Evolutionary conservation across 441 rosid species (phyloP).

Genomic region (Pelargonium fulgidum): DNA sequence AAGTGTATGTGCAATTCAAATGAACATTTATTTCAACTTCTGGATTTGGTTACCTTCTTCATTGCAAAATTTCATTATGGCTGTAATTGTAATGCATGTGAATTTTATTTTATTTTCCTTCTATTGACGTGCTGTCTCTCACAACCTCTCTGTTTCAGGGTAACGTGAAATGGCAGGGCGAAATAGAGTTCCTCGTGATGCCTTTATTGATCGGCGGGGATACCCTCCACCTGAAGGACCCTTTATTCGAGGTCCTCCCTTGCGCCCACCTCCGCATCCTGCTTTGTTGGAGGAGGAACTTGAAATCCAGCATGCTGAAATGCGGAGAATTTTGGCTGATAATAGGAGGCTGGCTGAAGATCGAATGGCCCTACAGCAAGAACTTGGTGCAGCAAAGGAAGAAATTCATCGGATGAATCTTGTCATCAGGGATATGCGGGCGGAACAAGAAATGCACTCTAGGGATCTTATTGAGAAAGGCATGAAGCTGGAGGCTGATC

Average conservation of each 20-base stretch:
- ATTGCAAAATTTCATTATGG: background rate
- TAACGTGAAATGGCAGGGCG: constrained; percentile 64
- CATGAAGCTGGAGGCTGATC: constrained; percentile 77
- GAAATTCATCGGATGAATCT: constrained; percentile 79
- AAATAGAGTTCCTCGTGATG: constrained; percentile 59
- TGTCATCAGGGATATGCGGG: constrained; percentile 51
- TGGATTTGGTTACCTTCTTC: background rate
- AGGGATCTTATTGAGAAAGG: constrained; percentile 80
- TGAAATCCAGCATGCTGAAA: constrained; percentile 68
- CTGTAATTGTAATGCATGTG: background rate
- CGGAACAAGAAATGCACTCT: constrained; percentile 55
- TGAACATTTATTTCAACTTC: background rate
- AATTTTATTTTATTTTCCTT: background rate
- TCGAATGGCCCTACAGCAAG: constrained; percentile 60
- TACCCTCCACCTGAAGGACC: constrained; percentile 50
- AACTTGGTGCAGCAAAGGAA: constrained; percentile 74
- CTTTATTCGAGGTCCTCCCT: constrained; percentile 58
- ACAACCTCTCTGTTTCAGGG: constrained; percentile 15
- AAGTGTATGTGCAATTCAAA: no score
- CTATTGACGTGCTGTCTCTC: no score
- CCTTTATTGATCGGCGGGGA: constrained; percentile 54
- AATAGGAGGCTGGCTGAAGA: constrained; percentile 70
- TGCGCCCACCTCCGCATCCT: constrained; percentile 61
- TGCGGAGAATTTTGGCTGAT: constrained; percentile 64
- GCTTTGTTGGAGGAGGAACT: constrained; percentile 84